Evolutionary conservation across 345 rosid genomes (phyloP).

Genomic region (Citrus hindsii): DNA sequence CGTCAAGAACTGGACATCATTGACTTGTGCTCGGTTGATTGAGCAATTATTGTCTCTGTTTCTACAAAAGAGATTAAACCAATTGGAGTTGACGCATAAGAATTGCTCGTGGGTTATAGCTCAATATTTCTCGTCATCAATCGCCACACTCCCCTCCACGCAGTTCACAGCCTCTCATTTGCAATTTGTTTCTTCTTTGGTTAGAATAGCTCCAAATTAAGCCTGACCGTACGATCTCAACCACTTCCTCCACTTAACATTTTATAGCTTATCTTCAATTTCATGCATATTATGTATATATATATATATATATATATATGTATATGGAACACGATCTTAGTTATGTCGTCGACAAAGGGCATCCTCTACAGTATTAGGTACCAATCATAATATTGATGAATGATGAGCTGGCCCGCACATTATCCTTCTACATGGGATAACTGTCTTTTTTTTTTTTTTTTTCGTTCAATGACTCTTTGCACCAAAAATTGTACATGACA

Average conservation of each 20-base stretch:
- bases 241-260: neutral
- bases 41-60: constrained; percentile 10
- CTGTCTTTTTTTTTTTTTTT: too few species aligned
- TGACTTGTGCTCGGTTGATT: constrained; percentile 9
- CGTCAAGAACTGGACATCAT: constrained; percentile 12
- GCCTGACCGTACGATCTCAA: neutral
- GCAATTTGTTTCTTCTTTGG: neutral
- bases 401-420: neutral
- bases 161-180: constrained; percentile 3
- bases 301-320: too few species aligned
- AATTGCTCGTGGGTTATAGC: neutral
- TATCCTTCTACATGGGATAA: too few species aligned
- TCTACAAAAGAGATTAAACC: neutral
- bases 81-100: neutral
- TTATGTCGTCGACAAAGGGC: neutral
- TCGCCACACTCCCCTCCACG: neutral
- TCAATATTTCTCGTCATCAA: neutral
- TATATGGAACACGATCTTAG: neutral
- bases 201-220: neutral
- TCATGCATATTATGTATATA: neutral
- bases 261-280: neutral
- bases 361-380: neutral
- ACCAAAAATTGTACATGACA: too few species aligned
- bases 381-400: too few species aligned
- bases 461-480: too few species aligned